A percentile compares a stretch with the other conserved stretches of the same genome.
phyloP scores from a whole-genome alignment of 768 basidiomycete species.

The Phallus indusiatus region DNA sequence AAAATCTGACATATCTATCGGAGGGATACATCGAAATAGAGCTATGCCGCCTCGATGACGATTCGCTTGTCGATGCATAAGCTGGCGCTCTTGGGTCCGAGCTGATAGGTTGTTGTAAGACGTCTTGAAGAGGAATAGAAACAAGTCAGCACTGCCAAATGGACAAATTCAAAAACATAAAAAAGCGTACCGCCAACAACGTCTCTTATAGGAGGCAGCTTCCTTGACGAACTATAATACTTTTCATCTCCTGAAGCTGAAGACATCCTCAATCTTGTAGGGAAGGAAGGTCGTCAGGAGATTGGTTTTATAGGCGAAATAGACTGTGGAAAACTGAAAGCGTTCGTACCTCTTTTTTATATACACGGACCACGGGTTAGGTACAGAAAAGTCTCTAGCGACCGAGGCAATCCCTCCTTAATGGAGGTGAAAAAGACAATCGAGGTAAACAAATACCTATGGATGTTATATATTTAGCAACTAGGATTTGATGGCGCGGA shows the following conservation, averaged over 20 bases:
- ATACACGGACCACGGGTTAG: background rate
- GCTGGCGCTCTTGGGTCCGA: background rate
- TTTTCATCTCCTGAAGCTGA: background rate
- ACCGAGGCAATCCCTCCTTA: background rate
- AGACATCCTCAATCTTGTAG: background rate
- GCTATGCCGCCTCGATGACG: background rate
- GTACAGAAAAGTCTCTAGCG: background rate
- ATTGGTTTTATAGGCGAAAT: too few species aligned
- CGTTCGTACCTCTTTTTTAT: too few species aligned
- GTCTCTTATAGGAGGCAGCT: constrained; percentile 7
- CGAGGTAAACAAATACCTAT: background rate
- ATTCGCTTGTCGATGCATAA: background rate
- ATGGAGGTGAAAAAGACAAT: background rate
- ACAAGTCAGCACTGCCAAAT: background rate
- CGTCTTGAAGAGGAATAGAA: background rate
- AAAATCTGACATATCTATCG: background rate
- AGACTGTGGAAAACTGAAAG: too few species aligned
- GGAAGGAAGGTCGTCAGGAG: background rate
- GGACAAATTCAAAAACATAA: too few species aligned
- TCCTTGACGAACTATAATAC: background rate
- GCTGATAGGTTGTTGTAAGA: background rate
- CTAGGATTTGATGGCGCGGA: background rate
- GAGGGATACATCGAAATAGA: background rate
- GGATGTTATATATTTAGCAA: background rate
- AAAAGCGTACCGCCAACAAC: constrained; percentile 4